Evolutionary conservation across 169 alveolate genomes (phyloP).

Genomic region (Plasmodium reichenowi): DNA sequence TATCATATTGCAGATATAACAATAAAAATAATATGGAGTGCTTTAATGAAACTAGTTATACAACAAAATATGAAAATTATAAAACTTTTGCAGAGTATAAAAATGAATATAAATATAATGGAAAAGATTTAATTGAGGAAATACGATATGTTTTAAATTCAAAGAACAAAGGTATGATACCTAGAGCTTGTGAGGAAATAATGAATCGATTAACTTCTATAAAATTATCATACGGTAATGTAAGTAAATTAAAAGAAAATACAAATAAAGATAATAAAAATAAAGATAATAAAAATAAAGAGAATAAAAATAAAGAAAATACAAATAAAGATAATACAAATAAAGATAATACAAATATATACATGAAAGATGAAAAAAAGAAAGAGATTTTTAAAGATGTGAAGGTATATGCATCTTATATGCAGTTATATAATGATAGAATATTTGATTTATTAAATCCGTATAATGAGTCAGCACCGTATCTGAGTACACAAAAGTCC

Average conservation of each 20-base stretch:
- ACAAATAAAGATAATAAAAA: background rate
- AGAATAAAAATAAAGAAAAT: background rate
- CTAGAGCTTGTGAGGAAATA: constrained; percentile 84
- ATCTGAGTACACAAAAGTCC: constrained; percentile 60
- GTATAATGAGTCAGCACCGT: constrained; percentile 61
- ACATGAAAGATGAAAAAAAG: constrained; percentile 5
- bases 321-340: background rate
- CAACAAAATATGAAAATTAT: constrained; percentile 59
- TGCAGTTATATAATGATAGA: constrained; percentile 84
- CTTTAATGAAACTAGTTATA: constrained; percentile 45
- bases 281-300: background rate
- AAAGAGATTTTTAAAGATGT: constrained; percentile 59
- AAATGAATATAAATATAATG: constrained; percentile 55
- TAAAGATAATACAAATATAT: background rate
- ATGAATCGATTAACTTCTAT: constrained; percentile 68
- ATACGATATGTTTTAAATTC: constrained; percentile 75
- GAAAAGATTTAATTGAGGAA: constrained; percentile 35
- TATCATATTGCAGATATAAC: constrained; percentile 6
- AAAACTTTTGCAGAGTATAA: constrained; percentile 71
- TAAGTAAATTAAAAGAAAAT: background rate
- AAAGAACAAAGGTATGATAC: constrained; percentile 80
- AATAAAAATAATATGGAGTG: constrained; percentile 24
- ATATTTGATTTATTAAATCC: constrained; percentile 81
- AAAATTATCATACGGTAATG: background rate
- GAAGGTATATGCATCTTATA: constrained; percentile 81